phyloP scores from a whole-genome alignment of 1,139 yeast species.

The Kodamaea arcana region DNA sequence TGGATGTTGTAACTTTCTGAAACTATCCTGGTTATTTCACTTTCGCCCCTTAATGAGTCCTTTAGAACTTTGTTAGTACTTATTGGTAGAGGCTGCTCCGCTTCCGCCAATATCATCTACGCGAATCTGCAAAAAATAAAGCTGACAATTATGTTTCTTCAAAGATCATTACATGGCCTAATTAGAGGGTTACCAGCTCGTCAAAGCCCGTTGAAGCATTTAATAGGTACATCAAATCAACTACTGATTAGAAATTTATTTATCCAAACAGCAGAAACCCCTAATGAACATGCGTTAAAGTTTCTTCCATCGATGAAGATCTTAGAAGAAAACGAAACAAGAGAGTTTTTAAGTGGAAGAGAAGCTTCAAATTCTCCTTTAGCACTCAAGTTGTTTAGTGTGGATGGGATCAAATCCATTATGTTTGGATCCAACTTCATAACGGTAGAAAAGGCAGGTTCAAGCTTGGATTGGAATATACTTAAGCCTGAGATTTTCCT shows the following conservation, averaged over 20 bases:
- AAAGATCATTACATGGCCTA: no score
- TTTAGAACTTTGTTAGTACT: no score
- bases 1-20: no score
- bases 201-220: no score
- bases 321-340: constrained; percentile 43
- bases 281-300: constrained; percentile 46
- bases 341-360: constrained; percentile 52
- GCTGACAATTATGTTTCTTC: no score
- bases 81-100: no score
- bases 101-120: no score
- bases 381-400: constrained; percentile 48
- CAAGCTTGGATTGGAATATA: constrained; percentile 61
- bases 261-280: constrained; percentile 41
- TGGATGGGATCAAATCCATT: constrained; percentile 50
- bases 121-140: no score
- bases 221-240: no score
- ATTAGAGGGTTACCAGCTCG: no score
- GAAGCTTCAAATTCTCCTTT: constrained; percentile 53
- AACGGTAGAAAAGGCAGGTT: constrained; percentile 69
- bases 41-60: no score
- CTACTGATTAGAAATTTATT: constrained; percentile 22
- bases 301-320: constrained; percentile 44
- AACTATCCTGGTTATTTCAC: no score
- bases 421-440: constrained; percentile 65
- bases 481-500: constrained; percentile 88